These are phyloP conservation scores for Trichaptum fuscoviolaceum DNA, from an alignment of 768 basidiomycete genomes.

Conservation along the genomic window DNA sequence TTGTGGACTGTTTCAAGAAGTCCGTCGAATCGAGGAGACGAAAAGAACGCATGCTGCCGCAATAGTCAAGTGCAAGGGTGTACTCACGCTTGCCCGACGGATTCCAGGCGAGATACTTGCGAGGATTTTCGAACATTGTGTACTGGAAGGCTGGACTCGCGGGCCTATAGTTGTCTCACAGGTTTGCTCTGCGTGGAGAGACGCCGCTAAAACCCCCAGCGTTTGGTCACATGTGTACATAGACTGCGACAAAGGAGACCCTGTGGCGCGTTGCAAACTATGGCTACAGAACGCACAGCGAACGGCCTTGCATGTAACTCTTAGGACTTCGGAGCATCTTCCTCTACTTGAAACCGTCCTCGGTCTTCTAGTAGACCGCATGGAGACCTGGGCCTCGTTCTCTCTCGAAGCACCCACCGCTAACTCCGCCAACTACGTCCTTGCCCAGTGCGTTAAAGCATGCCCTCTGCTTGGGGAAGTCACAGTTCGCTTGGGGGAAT, in stretches of 20 bases:
- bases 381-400: constrained; percentile 41
- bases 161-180: constrained; percentile 53
- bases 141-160: constrained; percentile 44
- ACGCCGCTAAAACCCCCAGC: constrained; percentile 42
- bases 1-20: constrained; percentile 30
- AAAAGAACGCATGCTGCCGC: constrained; percentile 37
- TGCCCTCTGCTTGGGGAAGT: constrained; percentile 34
- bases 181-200: constrained; percentile 56
- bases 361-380: constrained; percentile 32
- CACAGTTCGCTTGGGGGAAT: constrained; percentile 19
- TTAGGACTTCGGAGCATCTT: constrained; percentile 24
- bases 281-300: constrained; percentile 47
- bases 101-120: constrained; percentile 52
- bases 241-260: constrained; percentile 38
- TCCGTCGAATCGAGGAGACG: constrained; percentile 38
- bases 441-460: constrained; percentile 31
- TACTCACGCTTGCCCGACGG: constrained; percentile 50
- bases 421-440: constrained; percentile 33
- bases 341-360: constrained; percentile 28
- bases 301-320: constrained; percentile 39
- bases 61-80: constrained; percentile 39
- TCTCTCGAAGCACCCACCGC: constrained; percentile 33
- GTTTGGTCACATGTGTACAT: constrained; percentile 57
- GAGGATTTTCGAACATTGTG: constrained; percentile 47
- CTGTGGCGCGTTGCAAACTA: constrained; percentile 36